Evolutionary conservation across 2,329 filamentous ascomycete genomes (phyloP).

Genomic region (Ophiostoma piceae): DNA sequence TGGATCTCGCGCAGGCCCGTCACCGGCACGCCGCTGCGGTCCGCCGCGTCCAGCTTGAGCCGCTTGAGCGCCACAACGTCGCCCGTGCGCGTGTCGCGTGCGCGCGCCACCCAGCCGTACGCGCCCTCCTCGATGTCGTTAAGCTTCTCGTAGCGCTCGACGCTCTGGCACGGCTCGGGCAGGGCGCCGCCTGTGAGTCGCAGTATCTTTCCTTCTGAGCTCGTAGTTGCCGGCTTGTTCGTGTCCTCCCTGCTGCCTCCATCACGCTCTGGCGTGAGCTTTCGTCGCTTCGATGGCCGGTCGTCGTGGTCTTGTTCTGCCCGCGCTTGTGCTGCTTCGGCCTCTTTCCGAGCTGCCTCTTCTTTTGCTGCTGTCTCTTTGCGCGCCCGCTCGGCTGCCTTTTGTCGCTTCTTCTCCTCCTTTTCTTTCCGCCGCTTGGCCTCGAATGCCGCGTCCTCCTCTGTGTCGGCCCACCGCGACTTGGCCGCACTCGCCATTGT

Average conservation of each 20-base stretch:
- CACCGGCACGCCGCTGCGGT: slow-evolving; percentile 73
- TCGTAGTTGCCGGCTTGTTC: slow-evolving; percentile 22
- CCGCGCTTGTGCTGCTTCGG: slow-evolving; percentile 12
- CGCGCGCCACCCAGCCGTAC: slow-evolving; percentile 90
- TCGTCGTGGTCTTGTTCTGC: slow-evolving; percentile 31
- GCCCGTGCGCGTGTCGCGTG: slow-evolving; percentile 66
- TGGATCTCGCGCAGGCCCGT: slow-evolving; percentile 92
- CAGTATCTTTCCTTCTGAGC: slow-evolving; percentile 51
- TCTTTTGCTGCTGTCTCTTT: slow-evolving; percentile 36
- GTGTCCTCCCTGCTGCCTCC: background rate
- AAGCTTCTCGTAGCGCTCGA: slow-evolving; percentile 83
- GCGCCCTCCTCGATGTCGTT: slow-evolving; percentile 98
- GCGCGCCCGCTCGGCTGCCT: slow-evolving; percentile 49
- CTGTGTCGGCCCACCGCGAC: slow-evolving; percentile 84
- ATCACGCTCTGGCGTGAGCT: slow-evolving; percentile 47
- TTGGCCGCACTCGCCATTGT: slow-evolving; percentile 57
- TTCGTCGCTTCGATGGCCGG: slow-evolving; percentile 58
- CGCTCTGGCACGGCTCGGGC: slow-evolving; percentile 61
- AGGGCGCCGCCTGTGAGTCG: slow-evolving; percentile 66
- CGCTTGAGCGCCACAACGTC: slow-evolving; percentile 88
- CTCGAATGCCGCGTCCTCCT: slow-evolving; percentile 71
- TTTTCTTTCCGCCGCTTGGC: slow-evolving; percentile 73
- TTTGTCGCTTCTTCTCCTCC: slow-evolving; percentile 80
- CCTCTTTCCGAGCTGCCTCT: slow-evolving; percentile 26
- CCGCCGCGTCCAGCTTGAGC: slow-evolving; percentile 78